These are phyloP conservation scores for Tinospora cordifolia DNA, from an alignment of 164 flowering plant species.

Conservation along the genomic window DNA sequence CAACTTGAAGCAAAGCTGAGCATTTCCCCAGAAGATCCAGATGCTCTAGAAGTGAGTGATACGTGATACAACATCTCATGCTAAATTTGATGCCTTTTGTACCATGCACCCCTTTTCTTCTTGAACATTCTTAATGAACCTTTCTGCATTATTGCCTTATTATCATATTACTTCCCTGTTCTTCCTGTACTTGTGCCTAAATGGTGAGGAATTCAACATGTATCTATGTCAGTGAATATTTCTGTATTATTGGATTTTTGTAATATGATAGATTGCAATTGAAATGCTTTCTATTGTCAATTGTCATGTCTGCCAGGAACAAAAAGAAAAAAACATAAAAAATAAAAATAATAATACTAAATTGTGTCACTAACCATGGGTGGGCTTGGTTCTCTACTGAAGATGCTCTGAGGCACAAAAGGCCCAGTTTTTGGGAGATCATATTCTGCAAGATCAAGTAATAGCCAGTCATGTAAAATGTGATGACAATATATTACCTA, in stretches of 20 bases:
- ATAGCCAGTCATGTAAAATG: too few relatives aligned
- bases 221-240: not conserved
- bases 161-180: not conserved
- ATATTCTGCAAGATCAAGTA: too few relatives aligned
- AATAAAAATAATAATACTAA: too few relatives aligned
- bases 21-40: constrained; percentile 57
- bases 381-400: too few relatives aligned
- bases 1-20: constrained; percentile 56
- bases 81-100: not conserved
- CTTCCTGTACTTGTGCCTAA: not conserved
- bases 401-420: too few relatives aligned
- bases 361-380: too few relatives aligned
- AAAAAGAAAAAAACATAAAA: too few relatives aligned
- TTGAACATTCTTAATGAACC: not conserved
- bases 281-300: too few relatives aligned
- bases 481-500: too few relatives aligned
- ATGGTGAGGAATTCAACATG: not conserved
- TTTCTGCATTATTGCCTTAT: not conserved
- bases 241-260: not conserved
- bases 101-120: constrained; percentile 1
- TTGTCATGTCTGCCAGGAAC: too few relatives aligned
- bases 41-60: constrained; percentile 81
- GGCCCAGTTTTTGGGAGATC: too few relatives aligned
- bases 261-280: too few relatives aligned
- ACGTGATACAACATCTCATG: not conserved